A percentile compares a stretch with the other conserved stretches of the same genome.
phyloP scores from a whole-genome alignment of 1,139 yeast genomes.

The Nakaseomyces nivariensis region DNA sequence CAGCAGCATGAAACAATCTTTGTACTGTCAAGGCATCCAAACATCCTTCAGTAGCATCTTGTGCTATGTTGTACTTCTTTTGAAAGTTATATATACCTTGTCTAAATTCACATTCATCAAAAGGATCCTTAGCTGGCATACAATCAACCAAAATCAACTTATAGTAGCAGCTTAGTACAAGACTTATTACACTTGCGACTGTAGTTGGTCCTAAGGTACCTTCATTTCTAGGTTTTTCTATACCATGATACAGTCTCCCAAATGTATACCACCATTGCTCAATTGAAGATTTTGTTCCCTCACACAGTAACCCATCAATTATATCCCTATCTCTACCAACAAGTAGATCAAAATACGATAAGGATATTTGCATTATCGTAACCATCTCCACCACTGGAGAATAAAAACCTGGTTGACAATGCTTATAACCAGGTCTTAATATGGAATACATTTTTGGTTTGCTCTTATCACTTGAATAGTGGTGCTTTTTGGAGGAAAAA shows the following conservation, averaged over 20 bases:
- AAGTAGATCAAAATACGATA: conserved; percentile 68
- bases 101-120: conserved; percentile 59
- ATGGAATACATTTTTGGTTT: not conserved
- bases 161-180: conserved; percentile 55
- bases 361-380: conserved; percentile 59
- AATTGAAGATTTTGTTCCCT: conserved; percentile 63
- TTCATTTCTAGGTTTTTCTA: conserved; percentile 33
- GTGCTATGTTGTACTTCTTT: conserved; percentile 45
- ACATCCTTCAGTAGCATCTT: not conserved
- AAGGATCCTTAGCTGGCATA: conserved; percentile 79
- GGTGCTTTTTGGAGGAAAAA: not conserved
- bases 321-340: conserved; percentile 39
- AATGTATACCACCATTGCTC: conserved; percentile 73
- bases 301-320: conserved; percentile 80
- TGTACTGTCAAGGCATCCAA: conserved; percentile 57
- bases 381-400: conserved; percentile 55
- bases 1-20: conserved; percentile 50
- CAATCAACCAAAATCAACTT: conserved; percentile 65
- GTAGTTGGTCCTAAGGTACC: conserved; percentile 57
- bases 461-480: not conserved
- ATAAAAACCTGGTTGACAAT: conserved; percentile 5
- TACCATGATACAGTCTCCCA: conserved; percentile 50
- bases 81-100: conserved; percentile 59
- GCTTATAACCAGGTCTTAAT: not conserved
- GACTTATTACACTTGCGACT: conserved; percentile 53